Base-by-base conservation (phyloP, 768 basidiomycete genomes). In the Termitomyces bulborhizus region DNA sequence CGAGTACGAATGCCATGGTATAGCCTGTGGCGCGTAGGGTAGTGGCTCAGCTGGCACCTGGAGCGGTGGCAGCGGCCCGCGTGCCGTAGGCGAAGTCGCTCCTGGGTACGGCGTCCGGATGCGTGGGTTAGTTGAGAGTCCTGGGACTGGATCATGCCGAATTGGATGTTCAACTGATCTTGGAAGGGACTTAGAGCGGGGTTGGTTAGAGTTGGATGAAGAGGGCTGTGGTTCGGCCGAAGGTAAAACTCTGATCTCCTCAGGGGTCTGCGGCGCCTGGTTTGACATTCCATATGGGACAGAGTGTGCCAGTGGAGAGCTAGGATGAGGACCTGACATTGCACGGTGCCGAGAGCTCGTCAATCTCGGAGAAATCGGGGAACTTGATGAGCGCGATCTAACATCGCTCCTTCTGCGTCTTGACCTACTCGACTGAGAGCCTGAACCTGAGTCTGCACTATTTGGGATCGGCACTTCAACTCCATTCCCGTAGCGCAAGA, bases 401-500 rank as follows among this genome's bases (percentile, higher is more conserved):
- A 66, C 63, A 36, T 61, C 60, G 53, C 62, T 56, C 61, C 59
- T 64, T 46, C 63, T 61, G 47, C 55, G 57, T 46, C 57, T 61
- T 39, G 70, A 62, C 26, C 62, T 61, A 48, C 54, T 60, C 55
- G 65, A 55, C 36, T 48, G 47, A 54, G 59, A 24, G 21, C 46
- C 40, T 6, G 53, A 55, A 32, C 70, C 67, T 7, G 54, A 56
- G 31, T 70, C 68, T 16, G 69, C 63, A 60, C 71, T 39, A 37
- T 37, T 72, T n/a, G 81, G 77, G 62, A 88, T 84, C 36, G 85
- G 83, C 7, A 84, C 68, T 68, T 88, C 84, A 2, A 77, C 67
- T 3, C 88, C 86, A 63, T 86, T 82, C 21, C 71, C 74, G 66
- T 83, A 90, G 53, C 80, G 80, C 62, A 90, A 69, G 56, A 89